These are phyloP conservation scores for Fusarium sacchari DNA, from an alignment of 2,329 filamentous ascomycete species.

Conservation along the genomic window DNA sequence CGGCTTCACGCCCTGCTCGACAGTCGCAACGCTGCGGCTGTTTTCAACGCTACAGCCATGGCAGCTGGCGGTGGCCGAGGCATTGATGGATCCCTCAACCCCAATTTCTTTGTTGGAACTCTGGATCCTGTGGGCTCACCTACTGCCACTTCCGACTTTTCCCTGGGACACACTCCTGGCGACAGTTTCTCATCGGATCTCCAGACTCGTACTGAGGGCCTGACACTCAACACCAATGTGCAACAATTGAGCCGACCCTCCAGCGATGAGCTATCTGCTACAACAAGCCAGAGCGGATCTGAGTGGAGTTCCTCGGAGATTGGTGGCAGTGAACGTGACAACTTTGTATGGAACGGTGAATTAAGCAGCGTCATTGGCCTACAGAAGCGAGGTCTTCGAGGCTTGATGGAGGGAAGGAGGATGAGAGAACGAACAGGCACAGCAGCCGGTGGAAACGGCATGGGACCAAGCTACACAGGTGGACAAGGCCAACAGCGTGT, in stretches of 20 bases:
- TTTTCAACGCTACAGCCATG: conserved; percentile 99
- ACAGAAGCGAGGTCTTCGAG: conserved; percentile 91
- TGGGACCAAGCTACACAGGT: conserved; percentile 23
- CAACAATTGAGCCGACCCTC: conserved; percentile 50
- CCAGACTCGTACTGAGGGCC: conserved; percentile 49
- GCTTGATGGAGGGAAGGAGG: conserved; percentile 92
- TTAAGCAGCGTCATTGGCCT: conserved; percentile 91
- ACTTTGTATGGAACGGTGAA: conserved; percentile 78
- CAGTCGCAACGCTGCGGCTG: conserved; percentile 91
- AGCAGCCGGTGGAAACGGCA: conserved; percentile 47
- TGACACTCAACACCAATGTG: conserved; percentile 62
- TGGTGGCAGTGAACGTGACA: conserved; percentile 61
- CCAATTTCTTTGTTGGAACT: conserved; percentile 68
- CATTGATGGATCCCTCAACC: conserved; percentile 73
- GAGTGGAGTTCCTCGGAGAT: conserved; percentile 67
- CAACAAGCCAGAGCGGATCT: conserved; percentile 62
- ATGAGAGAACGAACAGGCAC: conserved; percentile 77
- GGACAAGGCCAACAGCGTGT: conserved; percentile 52
- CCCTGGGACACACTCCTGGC: conserved; percentile 44
- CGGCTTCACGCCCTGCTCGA: conserved; percentile 89
- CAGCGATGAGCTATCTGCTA: conserved; percentile 61
- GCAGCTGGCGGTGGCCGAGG: conserved; percentile 91
- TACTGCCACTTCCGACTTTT: conserved; percentile 49
- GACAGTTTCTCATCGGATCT: conserved; percentile 47
- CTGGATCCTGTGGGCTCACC: conserved; percentile 55